Conservation (phyloP, 78 protist species). For the Thecamonas trahens region DNA sequence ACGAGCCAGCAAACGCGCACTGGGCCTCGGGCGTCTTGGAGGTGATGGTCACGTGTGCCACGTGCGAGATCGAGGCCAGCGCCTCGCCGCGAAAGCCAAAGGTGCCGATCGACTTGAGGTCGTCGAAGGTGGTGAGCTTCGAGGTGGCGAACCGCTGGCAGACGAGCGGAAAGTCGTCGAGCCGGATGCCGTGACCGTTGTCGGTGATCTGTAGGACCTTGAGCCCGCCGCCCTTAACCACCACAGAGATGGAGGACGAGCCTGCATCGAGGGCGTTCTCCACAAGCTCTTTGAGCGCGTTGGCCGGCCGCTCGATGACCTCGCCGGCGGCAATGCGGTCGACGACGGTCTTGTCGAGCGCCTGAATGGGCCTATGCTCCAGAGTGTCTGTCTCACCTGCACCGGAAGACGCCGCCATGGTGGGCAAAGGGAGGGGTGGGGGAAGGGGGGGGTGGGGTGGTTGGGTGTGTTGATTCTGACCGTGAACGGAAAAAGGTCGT, state of each 20-base stretch:
- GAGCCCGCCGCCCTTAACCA: slow-evolving; percentile 77
- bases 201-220: slow-evolving; percentile 78
- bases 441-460: too few relatives aligned
- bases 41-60: slow-evolving; percentile 81
- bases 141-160: slow-evolving; percentile 90
- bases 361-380: slow-evolving; percentile 41
- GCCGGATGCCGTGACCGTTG: slow-evolving; percentile 86
- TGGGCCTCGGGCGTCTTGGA: slow-evolving; percentile 49
- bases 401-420: too few relatives aligned
- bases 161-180: slow-evolving; percentile 75
- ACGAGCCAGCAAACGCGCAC: slow-evolving; percentile 49
- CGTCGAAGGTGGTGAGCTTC: slow-evolving; percentile 78
- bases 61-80: slow-evolving; percentile 88
- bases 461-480: too few relatives aligned
- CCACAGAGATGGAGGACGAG: slow-evolving; percentile 61
- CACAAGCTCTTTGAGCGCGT: slow-evolving; percentile 78
- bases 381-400: neutral
- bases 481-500: too few relatives aligned
- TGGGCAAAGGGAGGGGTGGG: too few relatives aligned
- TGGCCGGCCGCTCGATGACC: slow-evolving; percentile 69
- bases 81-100: slow-evolving; percentile 94
- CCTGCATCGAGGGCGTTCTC: slow-evolving; percentile 93
- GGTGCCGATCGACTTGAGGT: slow-evolving; percentile 64
- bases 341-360: slow-evolving; percentile 65
- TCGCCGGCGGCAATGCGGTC: slow-evolving; percentile 95